Conservation (phyloP, 768 basidiomycete species). For the Agaricus blazei region DNA sequence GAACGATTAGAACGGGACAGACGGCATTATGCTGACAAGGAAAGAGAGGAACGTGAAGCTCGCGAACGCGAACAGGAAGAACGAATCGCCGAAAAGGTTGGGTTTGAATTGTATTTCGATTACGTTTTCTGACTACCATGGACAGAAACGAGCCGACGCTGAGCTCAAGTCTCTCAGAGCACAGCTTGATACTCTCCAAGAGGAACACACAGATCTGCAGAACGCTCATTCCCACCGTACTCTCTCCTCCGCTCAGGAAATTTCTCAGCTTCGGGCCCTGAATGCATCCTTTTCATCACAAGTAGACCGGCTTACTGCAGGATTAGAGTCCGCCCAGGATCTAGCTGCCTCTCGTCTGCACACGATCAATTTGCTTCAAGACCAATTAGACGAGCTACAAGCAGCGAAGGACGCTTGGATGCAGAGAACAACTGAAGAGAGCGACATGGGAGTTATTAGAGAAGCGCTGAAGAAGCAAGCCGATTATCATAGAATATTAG, state of each 20-base stretch:
- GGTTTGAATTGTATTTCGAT: constrained; percentile 10
- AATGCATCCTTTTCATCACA: constrained; percentile 44
- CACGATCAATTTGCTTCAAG: constrained; percentile 40
- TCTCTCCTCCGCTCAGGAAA: constrained; percentile 43
- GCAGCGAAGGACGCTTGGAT: constrained; percentile 25
- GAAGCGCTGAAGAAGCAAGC: constrained; percentile 69
- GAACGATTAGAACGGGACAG: constrained; percentile 69
- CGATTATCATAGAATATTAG: constrained; percentile 52
- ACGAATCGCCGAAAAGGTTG: constrained; percentile 57
- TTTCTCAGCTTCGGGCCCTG: constrained; percentile 47
- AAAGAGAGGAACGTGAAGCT: constrained; percentile 63
- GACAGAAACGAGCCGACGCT: constrained; percentile 42
- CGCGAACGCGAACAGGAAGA: constrained; percentile 52
- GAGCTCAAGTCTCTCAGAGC: constrained; percentile 50
- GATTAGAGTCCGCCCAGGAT: constrained; percentile 40
- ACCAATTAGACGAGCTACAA: constrained; percentile 41
- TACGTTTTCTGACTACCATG: background rate
- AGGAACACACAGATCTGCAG: constrained; percentile 57
- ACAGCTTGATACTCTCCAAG: constrained; percentile 42
- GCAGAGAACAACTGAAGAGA: constrained; percentile 36
- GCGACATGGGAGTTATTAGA: constrained; percentile 54
- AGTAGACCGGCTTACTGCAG: constrained; percentile 30
- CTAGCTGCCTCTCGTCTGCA: constrained; percentile 36
- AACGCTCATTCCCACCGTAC: constrained; percentile 47
- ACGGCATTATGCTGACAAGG: constrained; percentile 62